A percentile compares a stretch with the other conserved stretches of the same genome.
Conservation (phyloP, 78 protist species). For the Dictyostelium discoideum region DNA sequence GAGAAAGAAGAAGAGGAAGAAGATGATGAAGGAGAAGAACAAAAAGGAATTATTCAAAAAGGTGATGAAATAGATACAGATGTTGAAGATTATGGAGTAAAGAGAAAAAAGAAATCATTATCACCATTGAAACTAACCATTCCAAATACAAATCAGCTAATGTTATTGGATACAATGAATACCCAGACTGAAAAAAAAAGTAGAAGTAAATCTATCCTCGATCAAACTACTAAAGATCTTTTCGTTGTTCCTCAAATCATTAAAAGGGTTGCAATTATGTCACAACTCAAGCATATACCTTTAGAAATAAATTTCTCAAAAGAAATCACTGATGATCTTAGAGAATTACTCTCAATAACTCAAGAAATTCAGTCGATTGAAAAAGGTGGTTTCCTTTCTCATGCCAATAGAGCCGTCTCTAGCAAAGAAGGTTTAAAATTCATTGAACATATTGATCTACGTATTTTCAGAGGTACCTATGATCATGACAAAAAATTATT, state of each 20-base stretch:
- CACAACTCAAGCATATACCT: background rate
- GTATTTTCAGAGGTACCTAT: background rate
- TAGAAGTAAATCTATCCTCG: background rate
- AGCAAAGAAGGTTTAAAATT: background rate
- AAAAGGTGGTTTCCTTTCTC: background rate
- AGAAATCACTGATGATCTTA: background rate
- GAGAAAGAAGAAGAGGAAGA: background rate
- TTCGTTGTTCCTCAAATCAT: background rate
- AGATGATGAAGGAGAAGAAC: background rate
- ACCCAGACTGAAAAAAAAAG: background rate
- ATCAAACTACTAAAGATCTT: background rate
- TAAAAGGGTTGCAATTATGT: background rate
- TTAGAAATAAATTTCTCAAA: background rate
- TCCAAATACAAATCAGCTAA: background rate
- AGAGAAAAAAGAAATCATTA: background rate
- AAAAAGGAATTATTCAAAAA: background rate
- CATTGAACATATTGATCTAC: slow-evolving; percentile 1
- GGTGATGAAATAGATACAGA: background rate
- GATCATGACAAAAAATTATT: background rate
- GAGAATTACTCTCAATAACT: background rate
- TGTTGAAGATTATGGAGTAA: background rate
- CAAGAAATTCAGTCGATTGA: background rate
- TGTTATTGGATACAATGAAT: background rate
- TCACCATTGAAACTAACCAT: background rate
- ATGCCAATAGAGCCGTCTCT: background rate